Base-by-base conservation (phyloP, 371 early-diverging fungal genomes). In the Coemansia sp. region DNA sequence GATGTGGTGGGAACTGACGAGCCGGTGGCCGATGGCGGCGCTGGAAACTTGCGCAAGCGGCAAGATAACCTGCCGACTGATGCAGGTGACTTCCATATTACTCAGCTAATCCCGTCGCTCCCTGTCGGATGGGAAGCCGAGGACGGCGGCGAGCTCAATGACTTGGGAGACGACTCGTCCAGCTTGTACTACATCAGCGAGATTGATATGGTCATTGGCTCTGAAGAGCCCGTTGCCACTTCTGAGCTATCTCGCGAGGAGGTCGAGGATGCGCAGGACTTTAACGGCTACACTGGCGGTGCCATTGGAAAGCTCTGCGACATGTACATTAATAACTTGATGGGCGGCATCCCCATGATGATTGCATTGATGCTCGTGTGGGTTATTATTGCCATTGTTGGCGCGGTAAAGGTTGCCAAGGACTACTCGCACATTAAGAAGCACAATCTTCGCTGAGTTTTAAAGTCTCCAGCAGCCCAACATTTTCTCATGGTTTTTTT, bases 271-370 rank as follows among this genome's bases (percentile, higher is more conserved):
- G 79, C 79, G 3, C 63, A 70, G 32, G 61, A 64, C 46, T 74
- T 56, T 32, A 65, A 58, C 36, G 79, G 79, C 4, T 79, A 70
- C 56, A 79, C 79, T 1, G 79, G 79, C 5, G 79, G 79, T 2
- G 12, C 74, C 4, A 49, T 79, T 29, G 71, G 68, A 19, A 66
- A 62, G 54, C 61, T 79, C 21, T 59, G 70, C 44, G 75, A 73
- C 48, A 17, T 17, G 26, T 79, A 79, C 21, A 48, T 79, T n/a
- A 28, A 23, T 1, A 21, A 44, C 19, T 58, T 79, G 24, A 40
- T 53, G 46, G 32, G 52, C 23, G 53, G 65, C 6, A 65, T 74
- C 23, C 79, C 79, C 2, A 41, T 65, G 9, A 63, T 69, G 41
- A 24, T 74, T 15, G 67, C 68, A 2, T 48, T 79, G 23, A 65